Conservation (phyloP, 2,329 filamentous ascomycete species). For the Pseudonectria buxi region DNA sequence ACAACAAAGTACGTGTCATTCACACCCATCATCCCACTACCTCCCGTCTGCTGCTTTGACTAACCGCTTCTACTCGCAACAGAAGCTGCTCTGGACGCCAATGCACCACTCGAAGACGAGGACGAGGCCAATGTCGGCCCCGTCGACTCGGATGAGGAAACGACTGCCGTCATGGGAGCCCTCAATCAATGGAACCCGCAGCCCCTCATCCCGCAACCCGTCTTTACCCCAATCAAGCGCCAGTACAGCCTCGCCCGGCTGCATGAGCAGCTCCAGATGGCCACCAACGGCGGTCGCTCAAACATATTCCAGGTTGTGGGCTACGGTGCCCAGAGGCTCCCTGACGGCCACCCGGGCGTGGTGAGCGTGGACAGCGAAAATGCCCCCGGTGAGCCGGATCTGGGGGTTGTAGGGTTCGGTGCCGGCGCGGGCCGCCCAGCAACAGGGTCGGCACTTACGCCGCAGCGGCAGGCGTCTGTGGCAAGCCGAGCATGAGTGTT, state of each 20-base stretch:
- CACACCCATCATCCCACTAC: not conserved
- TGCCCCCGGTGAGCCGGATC: conserved; percentile 52
- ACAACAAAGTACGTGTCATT: conserved; percentile 76
- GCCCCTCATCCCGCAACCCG: conserved; percentile 63
- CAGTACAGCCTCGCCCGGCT: conserved; percentile 58
- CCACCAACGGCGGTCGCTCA: conserved; percentile 57
- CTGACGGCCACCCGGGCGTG: conserved; percentile 41
- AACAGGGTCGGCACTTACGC: conserved; percentile 39
- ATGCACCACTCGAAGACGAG: conserved; percentile 82
- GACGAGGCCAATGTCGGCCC: conserved; percentile 72
- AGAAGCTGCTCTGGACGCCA: conserved; percentile 93
- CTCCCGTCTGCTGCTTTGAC: conserved; percentile 10
- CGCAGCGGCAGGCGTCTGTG: conserved; percentile 41
- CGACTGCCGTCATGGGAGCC: conserved; percentile 78
- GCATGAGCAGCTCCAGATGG: conserved; percentile 58
- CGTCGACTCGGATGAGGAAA: conserved; percentile 93
- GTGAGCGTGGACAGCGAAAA: conserved; percentile 40
- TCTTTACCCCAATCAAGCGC: conserved; percentile 54
- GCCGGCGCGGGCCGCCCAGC: conserved; percentile 30
- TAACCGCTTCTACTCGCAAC: conserved; percentile 15
- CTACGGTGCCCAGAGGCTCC: conserved; percentile 48
- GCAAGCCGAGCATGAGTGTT: conserved; percentile 35
- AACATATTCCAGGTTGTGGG: conserved; percentile 59
- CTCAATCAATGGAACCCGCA: conserved; percentile 69
- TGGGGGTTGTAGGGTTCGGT: conserved; percentile 32